phyloP scores from a whole-genome alignment of 2,329 filamentous ascomycete genomes.

The Alternaria hordeiaustralica region DNA sequence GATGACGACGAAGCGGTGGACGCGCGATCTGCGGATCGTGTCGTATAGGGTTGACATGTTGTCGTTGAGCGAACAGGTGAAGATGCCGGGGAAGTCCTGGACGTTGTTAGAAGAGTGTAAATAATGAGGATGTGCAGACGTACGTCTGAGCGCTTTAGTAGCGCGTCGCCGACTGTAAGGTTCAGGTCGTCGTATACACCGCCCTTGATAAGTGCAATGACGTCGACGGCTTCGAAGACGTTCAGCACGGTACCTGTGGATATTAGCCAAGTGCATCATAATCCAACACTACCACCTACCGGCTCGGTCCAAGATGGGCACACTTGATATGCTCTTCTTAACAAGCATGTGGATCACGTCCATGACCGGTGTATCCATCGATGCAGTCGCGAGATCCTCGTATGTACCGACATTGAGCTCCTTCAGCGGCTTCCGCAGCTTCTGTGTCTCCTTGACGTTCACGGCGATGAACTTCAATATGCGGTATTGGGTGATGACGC shows the following conservation, averaged over 20 bases:
- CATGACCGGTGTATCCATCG: conserved; percentile 89
- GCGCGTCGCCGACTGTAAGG: conserved; percentile 83
- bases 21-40: conserved; percentile 91
- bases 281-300: conserved; percentile 46
- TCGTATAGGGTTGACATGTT: conserved; percentile 95
- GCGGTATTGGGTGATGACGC: conserved; percentile 96
- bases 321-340: conserved; percentile 88
- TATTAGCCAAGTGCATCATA: conserved; percentile 4
- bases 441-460: conserved; percentile 86
- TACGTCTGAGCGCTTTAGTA: conserved; percentile 82
- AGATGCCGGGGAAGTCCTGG: conserved; percentile 91
- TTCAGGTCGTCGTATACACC: conserved; percentile 90
- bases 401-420: conserved; percentile 90
- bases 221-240: conserved; percentile 96
- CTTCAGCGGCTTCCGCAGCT: conserved; percentile 83
- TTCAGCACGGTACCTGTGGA: conserved; percentile 75
- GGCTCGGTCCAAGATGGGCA: conserved; percentile 87
- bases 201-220: conserved; percentile 93
- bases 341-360: conserved; percentile 95
- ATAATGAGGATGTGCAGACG: conserved; percentile 23
- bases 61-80: conserved; percentile 91
- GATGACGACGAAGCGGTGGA: conserved; percentile 91
- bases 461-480: conserved; percentile 99
- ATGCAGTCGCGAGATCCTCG: conserved; percentile 76
- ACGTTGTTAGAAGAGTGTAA: conserved; percentile 21